Conservation (phyloP, 2,329 filamentous ascomycete species). For the Botrytis aclada region DNA sequence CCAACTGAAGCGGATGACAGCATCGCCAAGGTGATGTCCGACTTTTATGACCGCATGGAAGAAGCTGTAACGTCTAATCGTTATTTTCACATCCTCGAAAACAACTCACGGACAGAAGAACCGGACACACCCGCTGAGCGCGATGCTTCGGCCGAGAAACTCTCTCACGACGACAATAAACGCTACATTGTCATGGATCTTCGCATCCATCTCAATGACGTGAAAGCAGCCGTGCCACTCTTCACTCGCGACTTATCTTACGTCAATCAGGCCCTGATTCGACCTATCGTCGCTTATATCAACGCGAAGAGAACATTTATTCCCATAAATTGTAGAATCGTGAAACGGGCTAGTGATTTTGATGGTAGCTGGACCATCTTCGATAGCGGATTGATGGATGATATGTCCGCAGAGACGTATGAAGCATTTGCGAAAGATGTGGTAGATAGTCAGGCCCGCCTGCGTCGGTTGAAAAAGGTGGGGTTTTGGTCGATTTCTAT, state of each 20-base stretch:
- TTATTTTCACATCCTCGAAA: constrained; percentile 58
- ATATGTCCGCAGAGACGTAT: constrained; percentile 90
- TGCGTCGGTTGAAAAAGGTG: constrained; percentile 87
- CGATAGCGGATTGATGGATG: constrained; percentile 91
- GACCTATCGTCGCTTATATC: constrained; percentile 97
- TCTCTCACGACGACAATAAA: constrained; percentile 53
- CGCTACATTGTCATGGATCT: constrained; percentile 91
- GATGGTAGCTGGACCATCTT: constrained; percentile 94
- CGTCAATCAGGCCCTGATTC: constrained; percentile 90
- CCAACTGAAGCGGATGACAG: constrained; percentile 84
- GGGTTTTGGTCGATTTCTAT: constrained; percentile 94
- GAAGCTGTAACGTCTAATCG: constrained; percentile 81
- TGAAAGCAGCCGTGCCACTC: constrained; percentile 86
- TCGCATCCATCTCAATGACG: constrained; percentile 91
- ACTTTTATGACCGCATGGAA: constrained; percentile 95
- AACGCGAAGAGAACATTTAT: constrained; percentile 95
- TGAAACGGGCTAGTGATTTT: constrained; percentile 85
- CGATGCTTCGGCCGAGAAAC: constrained; percentile 30
- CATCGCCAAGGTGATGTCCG: constrained; percentile 90
- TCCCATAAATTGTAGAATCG: constrained; percentile 88
- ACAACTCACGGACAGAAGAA: constrained; percentile 39
- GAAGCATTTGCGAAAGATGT: constrained; percentile 91
- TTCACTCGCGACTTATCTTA: constrained; percentile 92
- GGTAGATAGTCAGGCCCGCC: constrained; percentile 80
- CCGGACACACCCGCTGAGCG: constrained; percentile 32